Evolutionary conservation across 192 early-diverging fungal species (phyloP), one percentile per base, ranked within the genome.

Genomic region (Diversispora eburnea): DNA sequence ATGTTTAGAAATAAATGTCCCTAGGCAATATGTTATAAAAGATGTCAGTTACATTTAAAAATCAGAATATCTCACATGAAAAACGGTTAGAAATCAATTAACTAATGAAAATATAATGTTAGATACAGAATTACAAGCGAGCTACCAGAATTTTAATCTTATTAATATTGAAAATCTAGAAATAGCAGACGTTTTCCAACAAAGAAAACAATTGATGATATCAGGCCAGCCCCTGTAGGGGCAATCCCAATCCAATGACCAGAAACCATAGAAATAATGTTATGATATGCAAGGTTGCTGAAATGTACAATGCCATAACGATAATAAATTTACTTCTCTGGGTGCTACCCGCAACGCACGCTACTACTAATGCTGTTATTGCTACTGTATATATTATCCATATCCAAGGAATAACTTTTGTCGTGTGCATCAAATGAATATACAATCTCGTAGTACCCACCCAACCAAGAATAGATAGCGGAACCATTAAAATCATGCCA

Each of bases 141-240:
- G n/a, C n/a, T n/a, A n/a, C n/a, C n/a, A n/a, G n/a, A n/a, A n/a
- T n/a, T n/a, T n/a, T n/a, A n/a, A n/a, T n/a, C n/a, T n/a, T n/a
- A n/a, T n/a, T n/a, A n/a, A n/a, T 49, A 49, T 49, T 49, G 47
- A 67, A 69, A 57, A 71, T 71, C 56, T 22, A 71, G 5, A 71
- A 71, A 71, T 42, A 71, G 55, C 33, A 71, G 39, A 20, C 69
- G 69, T 46, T 71, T 71, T 59, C 69, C 69, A 3, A 71, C 19
- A 59, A 71, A 71, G 20, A 71, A 71, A 46, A 59, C 13, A 42
- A 71, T 59, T 8, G 69, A 8, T 43, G 69, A 71, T 46, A 49
- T 8, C 45, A 10, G 12, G 13, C 55, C 12, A 33, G 39, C 55
- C 15, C 39, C 41, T n/a, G 45, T 8, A 3, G n/a, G 67, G 55